Evolutionary conservation across 257 asterid species (phyloP), one percentile per base, ranked within the genome.

Genomic region (Nemophila menziesii): DNA sequence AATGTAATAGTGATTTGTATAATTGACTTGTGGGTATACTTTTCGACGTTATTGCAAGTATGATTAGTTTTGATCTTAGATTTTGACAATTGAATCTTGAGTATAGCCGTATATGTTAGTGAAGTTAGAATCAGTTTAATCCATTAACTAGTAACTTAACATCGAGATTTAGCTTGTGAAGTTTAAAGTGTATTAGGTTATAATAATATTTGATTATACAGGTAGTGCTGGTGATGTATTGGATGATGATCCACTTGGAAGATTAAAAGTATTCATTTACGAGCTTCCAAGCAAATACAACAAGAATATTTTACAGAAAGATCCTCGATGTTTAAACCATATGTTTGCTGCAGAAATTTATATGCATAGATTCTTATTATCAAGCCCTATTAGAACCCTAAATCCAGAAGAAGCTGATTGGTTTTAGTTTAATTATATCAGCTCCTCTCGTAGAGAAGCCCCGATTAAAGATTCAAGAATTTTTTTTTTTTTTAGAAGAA

Each of bases 161-260:
- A n/a, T n/a, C n/a, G 6, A 26, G 33, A 10, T 4, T 26, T 26
- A 4, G 36, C 36, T 1, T 29, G 4, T 29, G 36, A 29, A 29
- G 36, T 29, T 29, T 10, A 29, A 29, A 29, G 36, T 29, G 12
- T n/a, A n/a, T n/a, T n/a, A n/a, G n/a, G n/a, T n/a, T n/a, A n/a
- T n/a, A n/a, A n/a, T n/a, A n/a, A 29, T 29, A 7, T 29, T 10
- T 29, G 2, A 29, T 29, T 10, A 5, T 29, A 29, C 46, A 85
- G 96, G 92, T 48, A 85, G 96, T 42, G 96, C 93, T 20, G 96
- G 96, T 44, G 96, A 85, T 76, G 96, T 85, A 44, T 48, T 84
- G 71, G 95, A 84, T 71, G 95, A 84, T 53, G 75, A 84, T 55
- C 93, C 93, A 0, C 69, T 75, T 20, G 93, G 95, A 47, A 80